Conservation (phyloP, 768 basidiomycete genomes). For the Mrakia blollopis region DNA sequence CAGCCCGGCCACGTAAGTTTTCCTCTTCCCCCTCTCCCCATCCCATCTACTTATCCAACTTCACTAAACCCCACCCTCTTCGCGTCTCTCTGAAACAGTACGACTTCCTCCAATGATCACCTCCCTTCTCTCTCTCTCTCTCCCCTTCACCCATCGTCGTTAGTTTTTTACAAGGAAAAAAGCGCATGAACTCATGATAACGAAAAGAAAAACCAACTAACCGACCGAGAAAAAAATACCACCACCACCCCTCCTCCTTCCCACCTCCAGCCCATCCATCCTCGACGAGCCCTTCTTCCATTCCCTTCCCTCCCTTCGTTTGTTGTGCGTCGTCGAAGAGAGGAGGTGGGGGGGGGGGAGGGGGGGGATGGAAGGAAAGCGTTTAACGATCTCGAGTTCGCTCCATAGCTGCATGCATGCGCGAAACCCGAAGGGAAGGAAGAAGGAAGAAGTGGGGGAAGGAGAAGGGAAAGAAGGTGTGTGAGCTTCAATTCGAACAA, state of each 20-base stretch:
- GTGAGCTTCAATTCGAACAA: not conserved
- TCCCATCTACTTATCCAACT: not conserved
- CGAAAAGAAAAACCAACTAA: not conserved
- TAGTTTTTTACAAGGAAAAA: not conserved
- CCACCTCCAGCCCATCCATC: not conserved
- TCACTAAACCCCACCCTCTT: not conserved
- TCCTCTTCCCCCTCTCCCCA: not conserved
- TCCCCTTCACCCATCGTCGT: not conserved
- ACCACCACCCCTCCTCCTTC: not conserved
- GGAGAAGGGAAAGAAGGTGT: conserved; percentile 26
- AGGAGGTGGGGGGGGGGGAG: not conserved
- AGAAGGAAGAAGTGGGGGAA: conserved; percentile 21
- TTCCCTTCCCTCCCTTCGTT: not conserved
- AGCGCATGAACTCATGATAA: conserved; percentile 13
- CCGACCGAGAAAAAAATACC: no score
- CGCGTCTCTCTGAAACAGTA: not conserved
- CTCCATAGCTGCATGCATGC: conserved; percentile 39
- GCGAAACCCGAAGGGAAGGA: not conserved
- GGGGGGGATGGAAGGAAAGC: not conserved
- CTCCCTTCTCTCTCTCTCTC: not conserved
- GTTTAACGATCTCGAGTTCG: conserved; percentile 34
- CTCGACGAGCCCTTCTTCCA: not conserved
- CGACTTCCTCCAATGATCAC: conserved; percentile 5
- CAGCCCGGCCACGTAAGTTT: not conserved
- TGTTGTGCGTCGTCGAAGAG: not conserved